phyloP scores from a whole-genome alignment of 352 stramenopile genomes.

The Globisporangium lucens region DNA sequence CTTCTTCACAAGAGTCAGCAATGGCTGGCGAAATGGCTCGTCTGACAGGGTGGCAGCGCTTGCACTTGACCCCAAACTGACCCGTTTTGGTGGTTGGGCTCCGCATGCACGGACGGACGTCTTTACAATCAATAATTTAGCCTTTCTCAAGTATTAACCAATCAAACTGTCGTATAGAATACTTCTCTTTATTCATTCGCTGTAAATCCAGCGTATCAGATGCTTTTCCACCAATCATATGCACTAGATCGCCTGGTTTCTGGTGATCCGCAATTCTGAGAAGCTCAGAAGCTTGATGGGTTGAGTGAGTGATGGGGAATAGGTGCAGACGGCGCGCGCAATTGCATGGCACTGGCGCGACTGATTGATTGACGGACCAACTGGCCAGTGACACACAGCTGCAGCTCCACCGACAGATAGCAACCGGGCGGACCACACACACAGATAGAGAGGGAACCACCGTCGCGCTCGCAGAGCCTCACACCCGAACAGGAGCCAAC shows the following conservation, averaged over 20 bases:
- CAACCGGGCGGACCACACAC: background rate
- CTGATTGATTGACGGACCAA: background rate
- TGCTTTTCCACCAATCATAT: background rate
- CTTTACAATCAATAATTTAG: no score
- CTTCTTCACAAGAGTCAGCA: background rate
- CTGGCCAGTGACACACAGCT: background rate
- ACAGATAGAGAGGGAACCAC: background rate
- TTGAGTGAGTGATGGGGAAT: conserved; percentile 1
- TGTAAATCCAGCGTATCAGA: background rate
- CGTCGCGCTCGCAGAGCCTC: background rate
- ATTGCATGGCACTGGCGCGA: conserved; percentile 1
- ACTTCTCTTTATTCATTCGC: background rate
- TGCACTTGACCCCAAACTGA: background rate
- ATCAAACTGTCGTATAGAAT: background rate
- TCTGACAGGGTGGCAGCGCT: background rate
- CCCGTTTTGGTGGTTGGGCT: background rate
- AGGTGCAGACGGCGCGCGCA: background rate
- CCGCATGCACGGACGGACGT: background rate
- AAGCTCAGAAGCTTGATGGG: background rate
- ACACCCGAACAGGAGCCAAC: background rate
- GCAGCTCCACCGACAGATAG: background rate
- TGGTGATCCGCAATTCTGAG: conserved; percentile 3
- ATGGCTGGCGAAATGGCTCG: background rate
- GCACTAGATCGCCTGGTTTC: background rate
- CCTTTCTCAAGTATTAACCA: background rate